Conservation (phyloP, 495 filamentous ascomycete species). For the Parathielavia appendiculata region DNA sequence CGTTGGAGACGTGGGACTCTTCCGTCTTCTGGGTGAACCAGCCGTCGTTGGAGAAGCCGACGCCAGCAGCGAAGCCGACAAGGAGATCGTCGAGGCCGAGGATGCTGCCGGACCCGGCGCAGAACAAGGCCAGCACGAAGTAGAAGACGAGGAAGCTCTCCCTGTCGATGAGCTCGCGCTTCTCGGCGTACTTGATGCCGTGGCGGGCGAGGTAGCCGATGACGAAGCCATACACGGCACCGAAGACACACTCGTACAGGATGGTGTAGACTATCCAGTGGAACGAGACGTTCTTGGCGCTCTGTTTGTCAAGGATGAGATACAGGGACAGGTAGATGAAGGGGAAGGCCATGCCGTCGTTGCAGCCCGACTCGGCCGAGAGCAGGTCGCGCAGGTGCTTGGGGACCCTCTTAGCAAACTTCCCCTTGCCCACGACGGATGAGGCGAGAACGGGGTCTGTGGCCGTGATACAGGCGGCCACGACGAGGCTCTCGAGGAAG, state of each 20-base stretch:
- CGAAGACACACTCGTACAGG: slow-evolving; percentile 94
- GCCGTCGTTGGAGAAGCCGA: slow-evolving; percentile 97
- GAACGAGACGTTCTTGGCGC: slow-evolving; percentile 62
- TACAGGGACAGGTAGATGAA: slow-evolving; percentile 94
- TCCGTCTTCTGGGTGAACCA: slow-evolving; percentile 99
- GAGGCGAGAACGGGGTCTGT: slow-evolving; percentile 97
- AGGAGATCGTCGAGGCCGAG: slow-evolving; percentile 94
- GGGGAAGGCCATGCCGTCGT: slow-evolving; percentile 99
- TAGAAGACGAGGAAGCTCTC: slow-evolving; percentile 99
- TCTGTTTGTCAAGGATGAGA: slow-evolving; percentile 69
- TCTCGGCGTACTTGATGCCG: slow-evolving; percentile 84
- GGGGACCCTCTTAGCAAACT: slow-evolving; percentile 94
- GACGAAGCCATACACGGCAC: slow-evolving; percentile 79
- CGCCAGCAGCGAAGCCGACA: slow-evolving; percentile 89
- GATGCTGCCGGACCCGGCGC: slow-evolving; percentile 87
- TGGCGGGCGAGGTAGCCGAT: slow-evolving; percentile 87
- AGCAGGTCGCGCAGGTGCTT: slow-evolving; percentile 94
- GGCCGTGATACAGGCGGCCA: slow-evolving; percentile 92
- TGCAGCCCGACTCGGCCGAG: slow-evolving; percentile 97
- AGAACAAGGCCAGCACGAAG: slow-evolving; percentile 94
- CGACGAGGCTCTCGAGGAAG: slow-evolving; percentile 82
- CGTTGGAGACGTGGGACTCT: slow-evolving; percentile 97
- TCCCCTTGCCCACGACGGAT: slow-evolving; percentile 97
- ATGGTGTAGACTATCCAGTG: slow-evolving; percentile 90
- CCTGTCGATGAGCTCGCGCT: slow-evolving; percentile 80